Base-by-base conservation (phyloP, 441 rosid species). In the Pelargonium cotyledonis region DNA sequence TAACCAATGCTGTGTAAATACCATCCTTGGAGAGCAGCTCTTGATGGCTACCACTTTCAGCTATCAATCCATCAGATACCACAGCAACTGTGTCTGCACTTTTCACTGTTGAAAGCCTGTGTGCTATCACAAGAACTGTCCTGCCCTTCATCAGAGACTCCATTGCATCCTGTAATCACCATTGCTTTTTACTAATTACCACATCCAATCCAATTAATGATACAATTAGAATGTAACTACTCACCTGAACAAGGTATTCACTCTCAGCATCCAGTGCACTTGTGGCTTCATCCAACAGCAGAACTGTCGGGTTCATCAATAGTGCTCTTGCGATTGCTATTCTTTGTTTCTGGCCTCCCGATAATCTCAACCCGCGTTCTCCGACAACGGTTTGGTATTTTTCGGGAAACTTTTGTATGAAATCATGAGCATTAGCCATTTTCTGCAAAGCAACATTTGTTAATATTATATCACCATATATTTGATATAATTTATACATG, bases 241-340 rank as follows among this genome's bases (percentile, higher is more conserved):
- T 70, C 64, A 90, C 92, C 89, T 94, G 96, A 66, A 94, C 98
- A 44, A 94, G 91, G 83, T 84, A 91, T 79, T 91, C 98, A 2
- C 97, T 91, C 72, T 94, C 97, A 1, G 97, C 97, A 65, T 91
- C 98, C 0, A 91, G 83, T 67, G 98, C 98, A 78, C 98, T 94
- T 0, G 97, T 94, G 72, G 97, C 96, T 87, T 94, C 98, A 78
- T 94, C 97, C 47, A 94, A 77, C 6, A 94, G 86, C 71, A 94
- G 81, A 73, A 94, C 80, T 65, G 76, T 86, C 0, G 98, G 98
- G 79, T 94, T 84, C 90, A 88, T 94, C 71, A 94, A 72, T 38
- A 94, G 81, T 1, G 98, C 97, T 77, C 97, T 86, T 0, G 98
- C 96, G 53, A 94, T 91, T 3, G 98, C 98, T 26, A 94, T 75